Conservation (phyloP, 345 rosid genomes). For the Gossypium turneri region DNA sequence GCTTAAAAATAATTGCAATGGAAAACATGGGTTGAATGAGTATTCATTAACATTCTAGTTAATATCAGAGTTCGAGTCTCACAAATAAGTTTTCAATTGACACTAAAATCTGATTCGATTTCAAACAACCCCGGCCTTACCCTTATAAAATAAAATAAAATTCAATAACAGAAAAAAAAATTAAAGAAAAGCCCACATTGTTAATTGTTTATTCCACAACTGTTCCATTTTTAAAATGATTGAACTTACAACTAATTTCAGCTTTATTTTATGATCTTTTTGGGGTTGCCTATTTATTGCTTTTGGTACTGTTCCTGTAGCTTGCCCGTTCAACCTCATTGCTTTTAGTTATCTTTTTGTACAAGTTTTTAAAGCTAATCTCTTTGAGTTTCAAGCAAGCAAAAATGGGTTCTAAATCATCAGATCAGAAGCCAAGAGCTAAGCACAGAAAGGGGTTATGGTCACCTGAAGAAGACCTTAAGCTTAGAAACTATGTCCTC, state of each 20-base stretch:
- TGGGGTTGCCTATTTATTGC: not conserved
- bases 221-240: no score
- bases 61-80: no score
- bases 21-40: no score
- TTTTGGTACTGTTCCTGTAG: not conserved
- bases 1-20: no score
- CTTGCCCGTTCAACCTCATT: not conserved
- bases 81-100: no score
- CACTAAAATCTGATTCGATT: no score
- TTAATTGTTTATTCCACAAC: not conserved
- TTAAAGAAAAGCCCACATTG: no score
- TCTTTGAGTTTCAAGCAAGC: not conserved
- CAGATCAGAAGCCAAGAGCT: constrained; percentile 46
- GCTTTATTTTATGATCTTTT: not conserved
- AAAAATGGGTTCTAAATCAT: constrained; percentile 34
- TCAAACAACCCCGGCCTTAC: rapidly evolving
- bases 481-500: constrained; percentile 57
- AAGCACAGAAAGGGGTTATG: constrained; percentile 89
- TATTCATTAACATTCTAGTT: no score
- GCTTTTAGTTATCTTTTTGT: not conserved
- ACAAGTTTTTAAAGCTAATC: not conserved
- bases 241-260: not conserved
- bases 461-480: constrained; percentile 97
- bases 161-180: no score
- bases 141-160: no score